phyloP scores from a whole-genome alignment of 2,329 filamentous ascomycete species.

The Fusarium sp. region DNA sequence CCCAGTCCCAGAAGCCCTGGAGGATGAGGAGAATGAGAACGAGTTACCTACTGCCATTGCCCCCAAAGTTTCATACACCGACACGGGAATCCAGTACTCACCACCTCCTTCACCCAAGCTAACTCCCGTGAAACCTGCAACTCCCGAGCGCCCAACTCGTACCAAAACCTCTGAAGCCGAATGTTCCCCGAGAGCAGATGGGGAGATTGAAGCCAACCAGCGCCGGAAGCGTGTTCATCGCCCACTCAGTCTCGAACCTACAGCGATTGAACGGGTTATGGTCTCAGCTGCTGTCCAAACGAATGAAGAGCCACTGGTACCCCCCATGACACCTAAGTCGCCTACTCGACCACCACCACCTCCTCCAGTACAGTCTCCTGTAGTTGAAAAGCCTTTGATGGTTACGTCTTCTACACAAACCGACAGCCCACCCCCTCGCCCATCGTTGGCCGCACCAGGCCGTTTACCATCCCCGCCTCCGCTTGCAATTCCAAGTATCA shows the following conservation, averaged over 20 bases:
- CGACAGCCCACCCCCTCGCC: conserved; percentile 42
- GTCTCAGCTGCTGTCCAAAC: conserved; percentile 74
- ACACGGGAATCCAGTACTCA: conserved; percentile 84
- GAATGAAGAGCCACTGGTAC: conserved; percentile 69
- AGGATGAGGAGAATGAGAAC: conserved; percentile 66
- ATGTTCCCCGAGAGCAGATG: conserved; percentile 57
- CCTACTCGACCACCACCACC: conserved; percentile 56
- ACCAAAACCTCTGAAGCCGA: conserved; percentile 59
- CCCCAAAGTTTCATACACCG: conserved; percentile 69
- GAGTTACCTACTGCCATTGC: conserved; percentile 47
- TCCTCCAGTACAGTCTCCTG: conserved; percentile 46
- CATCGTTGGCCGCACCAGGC: neutral
- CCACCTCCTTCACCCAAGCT: conserved; percentile 79
- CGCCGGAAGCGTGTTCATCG: conserved; percentile 75
- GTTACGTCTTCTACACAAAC: conserved; percentile 73
- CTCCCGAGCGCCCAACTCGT: conserved; percentile 55
- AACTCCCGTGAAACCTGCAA: conserved; percentile 53
- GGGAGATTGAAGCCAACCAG: conserved; percentile 78
- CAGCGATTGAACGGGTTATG: conserved; percentile 60
- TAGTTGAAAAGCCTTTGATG: conserved; percentile 55
- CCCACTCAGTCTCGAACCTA: conserved; percentile 62
- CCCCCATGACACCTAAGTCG: conserved; percentile 67
- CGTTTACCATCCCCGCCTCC: conserved; percentile 51
- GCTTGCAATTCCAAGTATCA: conserved; percentile 82
- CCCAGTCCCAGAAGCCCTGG: conserved; percentile 65